Percentiles rank a stretch among this genome's conserved stretches.
These are phyloP conservation scores for Fusarium nygamai DNA, from an alignment of 2,329 filamentous ascomycete genomes.

Conservation along the genomic window DNA sequence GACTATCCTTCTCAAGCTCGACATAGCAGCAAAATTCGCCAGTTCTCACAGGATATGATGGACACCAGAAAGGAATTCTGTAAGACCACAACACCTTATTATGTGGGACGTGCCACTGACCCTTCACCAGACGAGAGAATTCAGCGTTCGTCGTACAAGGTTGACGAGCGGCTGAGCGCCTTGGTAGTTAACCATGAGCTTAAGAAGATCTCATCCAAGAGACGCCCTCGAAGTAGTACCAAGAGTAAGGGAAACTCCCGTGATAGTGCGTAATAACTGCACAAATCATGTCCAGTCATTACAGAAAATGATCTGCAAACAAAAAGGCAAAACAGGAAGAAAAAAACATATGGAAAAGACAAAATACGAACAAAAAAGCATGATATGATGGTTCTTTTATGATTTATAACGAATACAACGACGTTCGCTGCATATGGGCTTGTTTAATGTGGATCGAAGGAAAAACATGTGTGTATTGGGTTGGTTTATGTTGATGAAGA, in stretches of 20 bases:
- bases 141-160: slow-evolving; percentile 46
- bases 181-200: slow-evolving; percentile 53
- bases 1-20: slow-evolving; percentile 40
- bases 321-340: slow-evolving; percentile 18
- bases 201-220: slow-evolving; percentile 52
- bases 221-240: slow-evolving; percentile 38
- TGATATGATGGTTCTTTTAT: slow-evolving; percentile 16
- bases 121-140: slow-evolving; percentile 44
- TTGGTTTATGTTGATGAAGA: slow-evolving; percentile 23
- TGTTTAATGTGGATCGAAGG: slow-evolving; percentile 11
- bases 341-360: slow-evolving; percentile 18
- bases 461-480: slow-evolving; percentile 21
- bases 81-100: slow-evolving; percentile 37
- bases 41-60: slow-evolving; percentile 46
- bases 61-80: slow-evolving; percentile 49
- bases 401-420: slow-evolving; percentile 32
- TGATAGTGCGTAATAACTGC: slow-evolving; percentile 34
- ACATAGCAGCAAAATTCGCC: slow-evolving; percentile 44
- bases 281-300: slow-evolving; percentile 30
- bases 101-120: slow-evolving; percentile 28
- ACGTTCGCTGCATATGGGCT: slow-evolving; percentile 25
- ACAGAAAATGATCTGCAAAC: slow-evolving; percentile 18
- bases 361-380: slow-evolving; percentile 19
- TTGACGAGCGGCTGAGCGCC: slow-evolving; percentile 47
- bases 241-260: slow-evolving; percentile 43